These are phyloP conservation scores for Crithidia acanthocephali DNA, from an alignment of 208 protist species.

Conservation along the genomic window DNA sequence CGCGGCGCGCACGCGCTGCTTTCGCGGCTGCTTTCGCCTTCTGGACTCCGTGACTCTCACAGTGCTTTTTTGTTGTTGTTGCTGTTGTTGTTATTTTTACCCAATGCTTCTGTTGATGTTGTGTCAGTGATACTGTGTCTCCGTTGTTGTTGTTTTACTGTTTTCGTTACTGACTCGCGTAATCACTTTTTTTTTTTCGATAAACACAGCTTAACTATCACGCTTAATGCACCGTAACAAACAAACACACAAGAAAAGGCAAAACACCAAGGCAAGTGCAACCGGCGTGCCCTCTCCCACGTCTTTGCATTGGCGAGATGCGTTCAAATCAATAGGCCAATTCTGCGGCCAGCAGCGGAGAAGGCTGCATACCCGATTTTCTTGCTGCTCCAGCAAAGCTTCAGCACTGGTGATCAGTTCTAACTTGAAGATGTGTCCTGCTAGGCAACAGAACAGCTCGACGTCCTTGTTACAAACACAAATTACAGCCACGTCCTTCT, in stretches of 20 bases:
- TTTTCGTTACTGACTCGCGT: conserved; percentile 6
- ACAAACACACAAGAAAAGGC: background rate
- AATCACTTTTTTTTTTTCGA: background rate
- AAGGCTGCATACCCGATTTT: too few relatives aligned
- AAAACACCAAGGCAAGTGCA: too few relatives aligned
- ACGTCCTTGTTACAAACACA: background rate
- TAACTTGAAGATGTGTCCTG: too few relatives aligned
- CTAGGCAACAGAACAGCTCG: too few relatives aligned
- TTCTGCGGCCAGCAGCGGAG: too few relatives aligned
- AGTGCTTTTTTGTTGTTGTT: too few relatives aligned
- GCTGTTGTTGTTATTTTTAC: background rate
- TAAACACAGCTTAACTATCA: conserved; percentile 1
- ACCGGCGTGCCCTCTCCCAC: background rate
- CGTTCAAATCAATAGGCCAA: too few relatives aligned
- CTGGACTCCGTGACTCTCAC: too few relatives aligned
- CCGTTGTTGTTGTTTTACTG: background rate
- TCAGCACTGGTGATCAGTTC: too few relatives aligned
- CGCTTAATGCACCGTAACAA: background rate
- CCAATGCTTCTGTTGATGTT: background rate
- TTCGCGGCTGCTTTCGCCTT: too few relatives aligned
- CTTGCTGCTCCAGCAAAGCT: too few relatives aligned
- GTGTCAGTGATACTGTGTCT: background rate
- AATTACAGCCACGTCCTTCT: background rate
- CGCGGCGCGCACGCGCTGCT: too few relatives aligned
- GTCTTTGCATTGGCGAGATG: background rate